Evolutionary conservation across 1,284 basidiomycete genomes (phyloP), one percentile per base, ranked within the genome.

Genomic region (Fomitiporia mediterranea): DNA sequence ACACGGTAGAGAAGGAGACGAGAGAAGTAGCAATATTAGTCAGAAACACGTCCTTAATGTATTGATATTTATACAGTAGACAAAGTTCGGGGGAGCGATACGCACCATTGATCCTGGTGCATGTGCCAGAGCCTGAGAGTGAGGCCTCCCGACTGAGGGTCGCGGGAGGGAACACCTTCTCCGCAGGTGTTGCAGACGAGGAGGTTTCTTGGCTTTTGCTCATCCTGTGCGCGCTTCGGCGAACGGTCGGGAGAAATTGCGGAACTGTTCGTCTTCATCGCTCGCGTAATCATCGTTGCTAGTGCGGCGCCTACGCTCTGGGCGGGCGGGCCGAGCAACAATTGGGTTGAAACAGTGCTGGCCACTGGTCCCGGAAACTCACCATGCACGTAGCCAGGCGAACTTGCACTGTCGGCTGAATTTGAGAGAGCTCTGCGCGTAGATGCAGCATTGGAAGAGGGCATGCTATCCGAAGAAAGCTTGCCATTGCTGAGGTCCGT

Each of bases 331-430:
- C 50, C 79, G 73, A 51, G 75, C 75, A 57, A 76, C 68, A 34
- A 89, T 81, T 3, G 86, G 86, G 73, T 86, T 87, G 77, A 80
- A 89, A 62, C 86, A 84, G 64, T 84, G 76, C 34, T 85, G 85
- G 62, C 84, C 76, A 19, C 86, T 84, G 6, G 88, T 78, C 37
- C 74, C 19, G 84, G 78, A 59, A 83, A 53, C 72, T 73, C 60
- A 57, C 81, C 72, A 57, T 70, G 68, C 4, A 70, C 65, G 51
- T 77, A 76, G 32, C 80, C 76, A 39, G 85, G 81, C 32, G 85
- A 84, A 64, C 79, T 76, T 27, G 80, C 79, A 60, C 81, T 79
- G 64, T 81, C 82, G 64, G 81, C 81, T 59, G 84, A 84, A 68
- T 83, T 84, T 65, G 77, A 78, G 57, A 83, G 75, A 64, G 77